Percentiles rank a stretch among this genome's conserved stretches.
These are phyloP conservation scores for Chenopodium suecicum DNA, from an alignment of 148 eudicot species.

Conservation along the genomic window DNA sequence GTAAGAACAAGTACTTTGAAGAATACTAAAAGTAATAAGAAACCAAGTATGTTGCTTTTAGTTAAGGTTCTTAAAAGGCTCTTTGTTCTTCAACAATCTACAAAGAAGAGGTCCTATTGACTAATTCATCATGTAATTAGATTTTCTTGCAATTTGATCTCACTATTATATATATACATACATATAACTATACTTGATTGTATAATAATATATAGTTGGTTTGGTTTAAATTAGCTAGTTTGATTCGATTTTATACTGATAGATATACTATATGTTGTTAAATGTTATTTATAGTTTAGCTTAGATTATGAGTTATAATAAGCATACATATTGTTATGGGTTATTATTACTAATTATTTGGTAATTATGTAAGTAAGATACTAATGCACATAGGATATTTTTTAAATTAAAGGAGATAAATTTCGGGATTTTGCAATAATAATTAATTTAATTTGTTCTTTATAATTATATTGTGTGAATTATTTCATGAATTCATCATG, in stretches of 20 bases:
- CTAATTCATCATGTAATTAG: background rate
- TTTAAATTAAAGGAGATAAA: background rate
- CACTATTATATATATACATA: background rate
- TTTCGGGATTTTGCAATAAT: background rate
- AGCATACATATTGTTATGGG: no score
- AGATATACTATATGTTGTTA: background rate
- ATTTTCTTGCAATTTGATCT: background rate
- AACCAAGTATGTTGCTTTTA: constrained; percentile 31
- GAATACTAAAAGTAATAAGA: constrained; percentile 27
- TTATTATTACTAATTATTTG: no score
- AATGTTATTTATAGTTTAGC: no score
- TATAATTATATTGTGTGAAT: background rate
- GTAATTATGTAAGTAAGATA: no score
- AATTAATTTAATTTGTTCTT: background rate
- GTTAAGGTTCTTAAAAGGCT: constrained; percentile 44
- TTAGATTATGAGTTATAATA: no score
- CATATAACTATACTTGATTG: background rate
- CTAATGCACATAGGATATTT: no score
- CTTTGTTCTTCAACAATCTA: constrained; percentile 39
- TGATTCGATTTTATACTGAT: background rate
- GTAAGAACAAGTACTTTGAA: constrained; percentile 2
- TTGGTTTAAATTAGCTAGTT: background rate
- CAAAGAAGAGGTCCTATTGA: constrained; percentile 27
- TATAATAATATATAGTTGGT: background rate
- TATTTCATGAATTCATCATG: constrained; percentile 8